Percentiles rank a stretch among this genome's conserved stretches.
Conservation (phyloP, 805 yeast species). For the Myxozyma sirexii region DNA sequence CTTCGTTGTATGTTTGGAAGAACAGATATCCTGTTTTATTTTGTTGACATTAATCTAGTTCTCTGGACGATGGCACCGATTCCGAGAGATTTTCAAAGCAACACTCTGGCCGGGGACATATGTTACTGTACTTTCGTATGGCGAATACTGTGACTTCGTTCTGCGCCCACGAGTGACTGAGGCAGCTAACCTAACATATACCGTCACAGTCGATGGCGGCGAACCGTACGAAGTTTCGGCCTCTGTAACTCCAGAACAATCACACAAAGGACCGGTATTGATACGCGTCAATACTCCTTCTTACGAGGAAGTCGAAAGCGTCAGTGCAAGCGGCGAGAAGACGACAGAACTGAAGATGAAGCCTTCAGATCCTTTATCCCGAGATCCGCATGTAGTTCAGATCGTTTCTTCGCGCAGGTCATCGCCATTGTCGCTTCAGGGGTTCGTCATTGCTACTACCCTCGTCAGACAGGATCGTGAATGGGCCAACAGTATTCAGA, state of each 20-base stretch:
- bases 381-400: conserved; percentile 26
- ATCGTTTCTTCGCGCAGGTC: conserved; percentile 24
- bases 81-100: conserved; percentile 28
- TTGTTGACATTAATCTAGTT: conserved; percentile 15
- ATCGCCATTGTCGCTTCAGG: conserved; percentile 24
- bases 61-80: conserved; percentile 33
- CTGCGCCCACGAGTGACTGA: conserved; percentile 19
- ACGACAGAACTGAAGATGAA: neutral
- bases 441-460: conserved; percentile 18
- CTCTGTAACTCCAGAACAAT: conserved; percentile 1
- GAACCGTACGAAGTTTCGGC: conserved; percentile 16
- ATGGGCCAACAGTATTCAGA: conserved; percentile 14
- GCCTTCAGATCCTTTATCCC: neutral
- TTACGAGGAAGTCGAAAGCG: neutral
- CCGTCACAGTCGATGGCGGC: conserved; percentile 28
- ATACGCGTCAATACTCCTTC: conserved; percentile 16
- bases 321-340: neutral
- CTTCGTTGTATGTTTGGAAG: conserved; percentile 28
- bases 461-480: conserved; percentile 22
- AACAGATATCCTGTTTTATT: too few species aligned
- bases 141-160: conserved; percentile 29
- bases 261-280: conserved; percentile 19
- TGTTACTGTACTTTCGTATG: conserved; percentile 26
- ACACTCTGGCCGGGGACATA: conserved; percentile 34
- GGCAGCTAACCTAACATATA: conserved; percentile 18